Evolutionary conservation across 352 stramenopile species (phyloP), one percentile per base, ranked within the genome.

Genomic region (Globisporangium middletonii): DNA sequence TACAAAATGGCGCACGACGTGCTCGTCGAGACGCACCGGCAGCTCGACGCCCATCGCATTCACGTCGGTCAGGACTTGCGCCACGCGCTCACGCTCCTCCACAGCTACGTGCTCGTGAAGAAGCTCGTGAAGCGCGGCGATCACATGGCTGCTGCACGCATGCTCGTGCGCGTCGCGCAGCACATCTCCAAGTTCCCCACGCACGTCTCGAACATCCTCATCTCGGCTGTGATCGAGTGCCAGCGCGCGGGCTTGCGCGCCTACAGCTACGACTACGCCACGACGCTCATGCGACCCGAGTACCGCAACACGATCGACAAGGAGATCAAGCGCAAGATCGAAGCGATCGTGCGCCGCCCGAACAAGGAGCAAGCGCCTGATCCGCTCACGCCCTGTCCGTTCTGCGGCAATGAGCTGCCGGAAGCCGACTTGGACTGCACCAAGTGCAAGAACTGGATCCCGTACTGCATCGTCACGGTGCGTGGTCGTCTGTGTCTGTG

Each of bases 41-140:
- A 97, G 64, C 72, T 98, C 7, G 67, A 88, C 55, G 65, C 74
- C n/a, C 81, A 95, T 63, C 78, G 88, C 33, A 86, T 97, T 51
- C 83, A 92, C 55, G 88, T 98, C 26, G 83, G 77, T 43, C 89
- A 96, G 60, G 80, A 92, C 35, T 71, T 98, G n/a, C 74, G 88
- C 56, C 68, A 79, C 16, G 77, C 78, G 19, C 85, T 98, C 35
- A 79, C 94, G 55, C 72, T 98, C n/a, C 66, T 98, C 26, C 93
- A 98, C 72, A 96, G 82, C 66, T 98, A 98, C 68, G 74, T 96
- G 38, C 58, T 98, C 28, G 93, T 97, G 42, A 97, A 97, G 70
- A 96, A 95, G 60, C 80, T 97, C 4, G 88, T 97, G 35, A 94
- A 90, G 49, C 72, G 81, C 37, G 84, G 76, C 2, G 87, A 98